Evolutionary conservation across 208 protist species (phyloP).

Genomic region (Leishmania tarentolae): DNA sequence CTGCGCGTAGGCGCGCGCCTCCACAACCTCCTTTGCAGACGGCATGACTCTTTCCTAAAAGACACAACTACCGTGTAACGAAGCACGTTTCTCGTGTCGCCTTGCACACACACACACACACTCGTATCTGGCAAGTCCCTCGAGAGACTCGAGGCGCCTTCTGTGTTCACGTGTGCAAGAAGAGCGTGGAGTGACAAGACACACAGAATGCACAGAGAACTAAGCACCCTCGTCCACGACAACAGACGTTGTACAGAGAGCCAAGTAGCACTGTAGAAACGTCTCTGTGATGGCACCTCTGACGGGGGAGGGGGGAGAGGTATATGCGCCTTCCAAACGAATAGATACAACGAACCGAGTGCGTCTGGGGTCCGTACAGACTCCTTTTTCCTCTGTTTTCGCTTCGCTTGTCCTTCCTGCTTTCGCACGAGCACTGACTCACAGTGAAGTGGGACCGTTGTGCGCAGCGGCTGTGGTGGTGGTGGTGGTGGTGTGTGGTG

Average conservation of each 20-base stretch:
- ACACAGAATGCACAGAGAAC: neutral
- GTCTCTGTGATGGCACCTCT: neutral
- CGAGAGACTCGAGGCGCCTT: neutral
- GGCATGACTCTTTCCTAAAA: conserved; percentile 11
- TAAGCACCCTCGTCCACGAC: neutral
- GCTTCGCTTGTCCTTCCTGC: neutral
- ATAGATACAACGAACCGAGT: neutral
- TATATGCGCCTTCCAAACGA: neutral
- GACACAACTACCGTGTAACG: neutral
- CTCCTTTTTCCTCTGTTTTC: neutral
- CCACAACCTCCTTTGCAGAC: conserved; percentile 32
- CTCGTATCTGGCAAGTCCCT: neutral
- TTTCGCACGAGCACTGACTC: neutral
- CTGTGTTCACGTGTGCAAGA: neutral
- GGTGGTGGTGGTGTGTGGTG: too few species aligned
- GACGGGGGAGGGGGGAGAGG: neutral
- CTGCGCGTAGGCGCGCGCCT: conserved; percentile 31
- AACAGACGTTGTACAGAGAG: neutral
- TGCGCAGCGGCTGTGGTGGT: neutral
- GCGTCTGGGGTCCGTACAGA: neutral
- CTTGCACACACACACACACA: neutral
- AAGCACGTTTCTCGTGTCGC: neutral
- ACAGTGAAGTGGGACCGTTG: neutral
- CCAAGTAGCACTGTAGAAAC: neutral
- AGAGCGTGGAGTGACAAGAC: neutral